Conservation (phyloP, 371 early-diverging fungal genomes). For the Circinella minor region DNA sequence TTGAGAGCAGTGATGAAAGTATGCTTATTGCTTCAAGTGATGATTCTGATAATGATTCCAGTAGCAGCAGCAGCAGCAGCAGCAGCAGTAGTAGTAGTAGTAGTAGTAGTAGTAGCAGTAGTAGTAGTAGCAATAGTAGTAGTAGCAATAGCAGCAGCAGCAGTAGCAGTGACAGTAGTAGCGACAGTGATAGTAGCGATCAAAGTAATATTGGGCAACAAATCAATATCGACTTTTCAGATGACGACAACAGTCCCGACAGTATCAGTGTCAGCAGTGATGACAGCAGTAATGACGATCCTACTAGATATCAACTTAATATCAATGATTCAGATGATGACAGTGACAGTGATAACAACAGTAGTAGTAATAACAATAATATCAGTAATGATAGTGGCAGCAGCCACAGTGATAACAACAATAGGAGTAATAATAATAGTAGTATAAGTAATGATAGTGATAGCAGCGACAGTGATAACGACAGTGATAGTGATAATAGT, state of each 20-base stretch:
- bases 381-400: neutral
- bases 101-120: neutral
- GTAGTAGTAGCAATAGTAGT: neutral
- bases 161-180: neutral
- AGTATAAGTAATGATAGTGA: neutral
- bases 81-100: neutral
- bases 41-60: neutral
- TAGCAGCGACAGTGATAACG: neutral
- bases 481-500: neutral
- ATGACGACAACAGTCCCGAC: neutral
- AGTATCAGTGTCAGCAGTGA: neutral
- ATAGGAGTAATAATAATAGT: neutral
- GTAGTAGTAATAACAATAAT: neutral
- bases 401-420: neutral
- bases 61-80: conserved; percentile 4
- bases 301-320: neutral
- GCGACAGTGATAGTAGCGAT: neutral
- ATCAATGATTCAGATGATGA: neutral
- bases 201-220: neutral
- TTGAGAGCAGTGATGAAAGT: neutral
- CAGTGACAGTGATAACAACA: neutral
- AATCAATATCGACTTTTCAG: too few species aligned
- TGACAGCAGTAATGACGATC: neutral
- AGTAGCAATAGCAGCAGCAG: too few species aligned
- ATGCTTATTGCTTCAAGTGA: neutral